Evolutionary conservation across 2,329 filamentous ascomycete species (phyloP).

Genomic region (Clonostachys chloroleuca): DNA sequence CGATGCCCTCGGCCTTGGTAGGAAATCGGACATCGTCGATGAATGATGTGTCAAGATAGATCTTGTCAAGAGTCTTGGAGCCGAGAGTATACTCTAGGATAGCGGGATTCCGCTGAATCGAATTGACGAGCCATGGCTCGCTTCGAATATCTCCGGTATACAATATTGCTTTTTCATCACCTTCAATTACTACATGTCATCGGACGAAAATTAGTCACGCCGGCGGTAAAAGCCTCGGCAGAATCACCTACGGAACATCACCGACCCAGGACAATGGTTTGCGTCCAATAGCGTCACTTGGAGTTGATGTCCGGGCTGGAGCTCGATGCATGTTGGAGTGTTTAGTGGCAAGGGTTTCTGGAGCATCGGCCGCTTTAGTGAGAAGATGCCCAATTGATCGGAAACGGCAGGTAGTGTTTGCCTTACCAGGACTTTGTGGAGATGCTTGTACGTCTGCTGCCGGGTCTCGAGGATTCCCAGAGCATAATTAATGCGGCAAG

Average conservation of each 20-base stretch:
- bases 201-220: not conserved
- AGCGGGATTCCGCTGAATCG: slow-evolving; percentile 64
- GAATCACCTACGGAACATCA: slow-evolving; percentile 69
- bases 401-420: not conserved
- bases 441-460: slow-evolving; percentile 71
- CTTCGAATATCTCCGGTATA: slow-evolving; percentile 89
- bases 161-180: slow-evolving; percentile 64
- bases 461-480: slow-evolving; percentile 72
- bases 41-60: slow-evolving; percentile 90
- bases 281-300: slow-evolving; percentile 84
- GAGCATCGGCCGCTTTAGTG: not conserved
- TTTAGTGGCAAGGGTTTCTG: slow-evolving; percentile 78
- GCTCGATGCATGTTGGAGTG: slow-evolving; percentile 71
- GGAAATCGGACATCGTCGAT: slow-evolving; percentile 40
- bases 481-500: slow-evolving; percentile 76
- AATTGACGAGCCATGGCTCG: slow-evolving; percentile 81
- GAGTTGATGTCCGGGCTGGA: slow-evolving; percentile 63
- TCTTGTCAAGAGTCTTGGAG: slow-evolving; percentile 65
- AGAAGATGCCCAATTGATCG: not conserved
- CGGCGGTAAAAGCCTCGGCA: not conserved
- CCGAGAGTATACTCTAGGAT: slow-evolving; percentile 71
- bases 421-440: slow-evolving; percentile 61
- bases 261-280: slow-evolving; percentile 85
- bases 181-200: slow-evolving; percentile 61
- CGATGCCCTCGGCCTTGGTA: slow-evolving; percentile 69